Conservation (phyloP, 2,329 filamentous ascomycete genomes). For the Hypocrella siamensis region DNA sequence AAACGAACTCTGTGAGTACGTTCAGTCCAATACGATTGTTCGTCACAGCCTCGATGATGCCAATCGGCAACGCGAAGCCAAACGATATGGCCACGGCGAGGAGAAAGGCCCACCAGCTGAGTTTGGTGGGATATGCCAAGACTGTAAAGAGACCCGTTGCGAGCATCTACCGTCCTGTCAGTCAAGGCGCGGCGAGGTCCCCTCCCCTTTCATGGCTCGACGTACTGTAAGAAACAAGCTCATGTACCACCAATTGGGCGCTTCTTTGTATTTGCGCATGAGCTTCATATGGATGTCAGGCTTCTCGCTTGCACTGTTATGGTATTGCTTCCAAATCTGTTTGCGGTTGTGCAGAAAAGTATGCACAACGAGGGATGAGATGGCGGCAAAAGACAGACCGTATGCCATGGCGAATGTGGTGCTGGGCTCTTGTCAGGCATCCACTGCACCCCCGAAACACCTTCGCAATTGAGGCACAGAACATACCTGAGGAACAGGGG, state of each 20-base stretch:
- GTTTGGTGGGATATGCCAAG: conserved; percentile 47
- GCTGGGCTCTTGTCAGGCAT: conserved; percentile 17
- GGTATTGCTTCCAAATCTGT: conserved; percentile 49
- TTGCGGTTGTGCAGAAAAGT: conserved; percentile 51
- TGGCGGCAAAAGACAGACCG: conserved; percentile 57
- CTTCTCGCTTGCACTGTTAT: conserved; percentile 40
- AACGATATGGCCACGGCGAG: conserved; percentile 49
- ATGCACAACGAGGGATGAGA: conserved; percentile 53
- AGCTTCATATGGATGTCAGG: conserved; percentile 50
- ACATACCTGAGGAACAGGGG: conserved; percentile 45
- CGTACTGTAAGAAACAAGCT: conserved; percentile 37
- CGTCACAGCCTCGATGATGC: conserved; percentile 54
- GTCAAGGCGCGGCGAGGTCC: not conserved
- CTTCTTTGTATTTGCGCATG: conserved; percentile 47
- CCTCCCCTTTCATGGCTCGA: no score
- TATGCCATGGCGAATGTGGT: conserved; percentile 58
- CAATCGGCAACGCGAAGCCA: conserved; percentile 48
- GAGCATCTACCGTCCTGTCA: conserved; percentile 27
- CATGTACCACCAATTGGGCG: conserved; percentile 49
- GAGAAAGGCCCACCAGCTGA: conserved; percentile 59
- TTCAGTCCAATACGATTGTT: conserved; percentile 60
- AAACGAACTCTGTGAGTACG: conserved; percentile 59
- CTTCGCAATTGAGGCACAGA: not conserved
- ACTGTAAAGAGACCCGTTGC: conserved; percentile 36
- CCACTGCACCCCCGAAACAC: not conserved